phyloP scores from a whole-genome alignment of 2,329 filamentous ascomycete species.

The Aspergillus vadensis region DNA sequence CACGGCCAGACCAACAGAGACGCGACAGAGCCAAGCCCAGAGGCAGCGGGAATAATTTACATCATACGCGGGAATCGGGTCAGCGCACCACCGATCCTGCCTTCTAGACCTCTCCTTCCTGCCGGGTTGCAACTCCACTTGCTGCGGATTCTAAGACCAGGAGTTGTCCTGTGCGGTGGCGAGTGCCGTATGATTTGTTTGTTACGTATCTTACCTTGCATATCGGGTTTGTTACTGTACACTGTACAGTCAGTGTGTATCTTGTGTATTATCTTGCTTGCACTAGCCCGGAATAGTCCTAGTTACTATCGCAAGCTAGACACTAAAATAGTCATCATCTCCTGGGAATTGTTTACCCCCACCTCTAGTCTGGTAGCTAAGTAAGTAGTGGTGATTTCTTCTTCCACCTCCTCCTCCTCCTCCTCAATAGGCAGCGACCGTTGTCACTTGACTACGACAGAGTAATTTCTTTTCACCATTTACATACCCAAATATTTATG shows the following conservation, averaged over 20 bases:
- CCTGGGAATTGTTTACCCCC: no score
- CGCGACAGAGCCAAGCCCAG: neutral
- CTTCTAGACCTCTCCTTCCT: conserved; percentile 15
- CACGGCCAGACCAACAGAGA: conserved; percentile 10
- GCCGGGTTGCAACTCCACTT: conserved; percentile 16
- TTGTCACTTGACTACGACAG: no score
- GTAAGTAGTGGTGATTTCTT: no score
- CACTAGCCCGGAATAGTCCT: neutral
- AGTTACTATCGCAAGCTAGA: neutral
- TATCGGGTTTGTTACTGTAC: neutral
- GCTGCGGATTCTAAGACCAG: conserved; percentile 12
- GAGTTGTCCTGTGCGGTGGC: conserved; percentile 23
- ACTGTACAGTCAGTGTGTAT: no score
- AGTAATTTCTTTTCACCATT: no score
- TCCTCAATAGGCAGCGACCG: no score
- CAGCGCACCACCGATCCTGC: conserved; percentile 11
- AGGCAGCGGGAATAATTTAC: conserved; percentile 9
- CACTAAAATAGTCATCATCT: no score
- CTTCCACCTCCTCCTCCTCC: no score
- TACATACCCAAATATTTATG: no score
- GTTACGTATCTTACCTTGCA: neutral
- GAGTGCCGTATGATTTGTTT: conserved; percentile 11
- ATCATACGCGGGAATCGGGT: conserved; percentile 13
- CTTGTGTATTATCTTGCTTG: no score
- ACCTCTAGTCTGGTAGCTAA: neutral